Conservation (phyloP, 2,329 filamentous ascomycete genomes). For the Amauroascus niger region DNA sequence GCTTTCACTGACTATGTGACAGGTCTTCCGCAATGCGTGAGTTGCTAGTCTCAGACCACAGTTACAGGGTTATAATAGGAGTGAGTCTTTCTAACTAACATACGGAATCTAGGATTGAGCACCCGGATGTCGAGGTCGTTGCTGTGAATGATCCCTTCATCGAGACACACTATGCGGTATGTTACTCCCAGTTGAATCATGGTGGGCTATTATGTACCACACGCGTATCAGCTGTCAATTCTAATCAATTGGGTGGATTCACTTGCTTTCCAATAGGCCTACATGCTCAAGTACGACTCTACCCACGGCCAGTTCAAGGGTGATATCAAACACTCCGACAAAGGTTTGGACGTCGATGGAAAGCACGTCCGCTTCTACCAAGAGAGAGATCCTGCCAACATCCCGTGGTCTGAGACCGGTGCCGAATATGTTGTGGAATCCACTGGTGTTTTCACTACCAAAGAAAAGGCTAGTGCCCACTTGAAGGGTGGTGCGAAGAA, state of each 20-base stretch:
- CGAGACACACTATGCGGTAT: slow-evolving; percentile 91
- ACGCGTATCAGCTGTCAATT: neutral
- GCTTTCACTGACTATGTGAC: slow-evolving; percentile 20
- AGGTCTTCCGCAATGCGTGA: slow-evolving; percentile 92
- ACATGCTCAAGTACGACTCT: slow-evolving; percentile 99
- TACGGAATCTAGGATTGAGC: slow-evolving; percentile 53
- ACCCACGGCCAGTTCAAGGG: slow-evolving; percentile 97
- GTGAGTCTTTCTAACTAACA: neutral
- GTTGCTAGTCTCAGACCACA: slow-evolving; percentile 27
- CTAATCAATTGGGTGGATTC: slow-evolving; percentile 11
- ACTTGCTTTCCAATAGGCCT: slow-evolving; percentile 52
- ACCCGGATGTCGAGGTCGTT: slow-evolving; percentile 80
- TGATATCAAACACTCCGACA: slow-evolving; percentile 62
- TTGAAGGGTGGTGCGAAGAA: slow-evolving; percentile 97
- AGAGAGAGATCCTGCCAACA: slow-evolving; percentile 78
- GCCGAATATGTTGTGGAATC: slow-evolving; percentile 95
- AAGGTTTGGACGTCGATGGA: slow-evolving; percentile 78
- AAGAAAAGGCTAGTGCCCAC: slow-evolving; percentile 86
- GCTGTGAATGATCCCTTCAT: slow-evolving; percentile 99
- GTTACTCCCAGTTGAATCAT: slow-evolving; percentile 34
- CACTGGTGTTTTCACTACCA: slow-evolving; percentile 98
- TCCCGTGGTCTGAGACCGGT: slow-evolving; percentile 80
- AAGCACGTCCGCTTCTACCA: slow-evolving; percentile 92
- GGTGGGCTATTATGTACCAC: slow-evolving; percentile 6
- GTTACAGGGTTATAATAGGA: neutral